A percentile compares a stretch with the other conserved stretches of the same genome.
Evolutionary conservation across 306 rosid genomes (phyloP).

Genomic region (Begonia peltatifolia): DNA sequence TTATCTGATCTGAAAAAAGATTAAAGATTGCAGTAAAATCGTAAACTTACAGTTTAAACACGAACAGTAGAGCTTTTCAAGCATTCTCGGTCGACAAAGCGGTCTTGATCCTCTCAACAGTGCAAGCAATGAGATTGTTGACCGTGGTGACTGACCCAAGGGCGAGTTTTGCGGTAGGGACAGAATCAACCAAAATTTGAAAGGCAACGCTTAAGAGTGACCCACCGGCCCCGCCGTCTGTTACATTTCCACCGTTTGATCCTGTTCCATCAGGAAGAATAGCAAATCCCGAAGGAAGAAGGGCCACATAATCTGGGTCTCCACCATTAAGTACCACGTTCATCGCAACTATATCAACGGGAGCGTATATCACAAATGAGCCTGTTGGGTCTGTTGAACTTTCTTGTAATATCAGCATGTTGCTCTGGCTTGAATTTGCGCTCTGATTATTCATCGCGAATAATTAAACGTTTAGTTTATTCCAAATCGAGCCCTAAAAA

Average conservation of each 20-base stretch:
- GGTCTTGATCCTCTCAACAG: slow-evolving; percentile 88
- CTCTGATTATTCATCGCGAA: slow-evolving; percentile 29
- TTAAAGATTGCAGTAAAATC: too few relatives aligned
- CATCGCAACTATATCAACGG: slow-evolving; percentile 86
- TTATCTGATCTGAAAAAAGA: too few relatives aligned
- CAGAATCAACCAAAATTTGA: slow-evolving; percentile 90
- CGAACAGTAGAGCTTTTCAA: slow-evolving; percentile 2
- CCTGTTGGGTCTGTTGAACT: slow-evolving; percentile 67
- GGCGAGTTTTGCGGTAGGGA: slow-evolving; percentile 84
- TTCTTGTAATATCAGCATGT: slow-evolving; percentile 90
- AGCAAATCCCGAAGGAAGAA: slow-evolving; percentile 94
- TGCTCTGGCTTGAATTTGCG: slow-evolving; percentile 93
- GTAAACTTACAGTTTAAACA: too few relatives aligned
- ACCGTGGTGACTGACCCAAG: slow-evolving; percentile 95
- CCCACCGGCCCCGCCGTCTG: slow-evolving; percentile 50
- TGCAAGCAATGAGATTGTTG: slow-evolving; percentile 80
- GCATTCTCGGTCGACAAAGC: slow-evolving; percentile 48
- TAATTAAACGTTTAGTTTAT: too few relatives aligned
- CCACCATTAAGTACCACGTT: slow-evolving; percentile 88
- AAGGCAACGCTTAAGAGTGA: slow-evolving; percentile 88
- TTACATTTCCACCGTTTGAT: slow-evolving; percentile 11
- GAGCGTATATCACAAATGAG: slow-evolving; percentile 78
- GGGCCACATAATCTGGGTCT: slow-evolving; percentile 95
- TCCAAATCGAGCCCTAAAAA: too few relatives aligned
- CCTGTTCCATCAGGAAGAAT: slow-evolving; percentile 70